Evolutionary conservation across 192 early-diverging fungal species (phyloP).

Genomic region (Coemansia sp.): DNA sequence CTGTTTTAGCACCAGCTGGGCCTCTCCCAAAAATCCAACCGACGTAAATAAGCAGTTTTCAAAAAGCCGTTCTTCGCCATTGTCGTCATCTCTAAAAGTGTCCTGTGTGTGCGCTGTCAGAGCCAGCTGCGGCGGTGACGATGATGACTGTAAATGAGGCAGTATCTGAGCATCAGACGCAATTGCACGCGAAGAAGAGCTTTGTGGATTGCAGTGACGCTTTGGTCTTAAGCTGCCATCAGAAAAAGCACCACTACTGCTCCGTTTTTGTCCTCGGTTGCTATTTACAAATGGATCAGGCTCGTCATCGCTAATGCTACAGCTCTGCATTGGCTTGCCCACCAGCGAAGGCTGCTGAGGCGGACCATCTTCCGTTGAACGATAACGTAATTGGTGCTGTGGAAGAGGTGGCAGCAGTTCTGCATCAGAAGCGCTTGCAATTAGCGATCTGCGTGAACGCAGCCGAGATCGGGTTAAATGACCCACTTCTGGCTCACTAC

Average conservation of each 20-base stretch:
- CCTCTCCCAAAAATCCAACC: slow-evolving; percentile 16
- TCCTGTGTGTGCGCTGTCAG: slow-evolving; percentile 2
- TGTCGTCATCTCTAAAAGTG: neutral
- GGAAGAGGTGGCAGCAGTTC: slow-evolving; percentile 18
- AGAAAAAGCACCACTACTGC: neutral
- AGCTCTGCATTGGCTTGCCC: slow-evolving; percentile 12
- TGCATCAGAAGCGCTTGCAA: neutral
- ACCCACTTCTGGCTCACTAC: too few relatives aligned
- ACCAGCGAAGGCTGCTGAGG: neutral
- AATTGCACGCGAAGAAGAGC: too few relatives aligned
- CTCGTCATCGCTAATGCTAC: slow-evolving; percentile 10
- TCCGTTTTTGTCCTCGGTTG: slow-evolving; percentile 1
- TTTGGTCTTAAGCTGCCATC: too few relatives aligned
- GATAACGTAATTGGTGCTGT: neutral
- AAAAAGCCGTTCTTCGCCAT: slow-evolving; percentile 9
- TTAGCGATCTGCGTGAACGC: neutral
- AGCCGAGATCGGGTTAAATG: neutral
- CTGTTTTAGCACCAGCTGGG: slow-evolving; percentile 14
- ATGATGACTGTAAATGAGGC: neutral
- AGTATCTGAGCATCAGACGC: too few relatives aligned
- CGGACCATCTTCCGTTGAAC: neutral
- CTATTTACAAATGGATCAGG: slow-evolving; percentile 6
- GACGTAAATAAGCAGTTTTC: slow-evolving; percentile 33
- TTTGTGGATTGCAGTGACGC: too few relatives aligned
- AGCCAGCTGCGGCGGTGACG: slow-evolving; percentile 12